Evolutionary conservation across 495 filamentous ascomycete genomes (phyloP), one percentile per base, ranked within the genome.

Genomic region (Penicillium cataractarum): DNA sequence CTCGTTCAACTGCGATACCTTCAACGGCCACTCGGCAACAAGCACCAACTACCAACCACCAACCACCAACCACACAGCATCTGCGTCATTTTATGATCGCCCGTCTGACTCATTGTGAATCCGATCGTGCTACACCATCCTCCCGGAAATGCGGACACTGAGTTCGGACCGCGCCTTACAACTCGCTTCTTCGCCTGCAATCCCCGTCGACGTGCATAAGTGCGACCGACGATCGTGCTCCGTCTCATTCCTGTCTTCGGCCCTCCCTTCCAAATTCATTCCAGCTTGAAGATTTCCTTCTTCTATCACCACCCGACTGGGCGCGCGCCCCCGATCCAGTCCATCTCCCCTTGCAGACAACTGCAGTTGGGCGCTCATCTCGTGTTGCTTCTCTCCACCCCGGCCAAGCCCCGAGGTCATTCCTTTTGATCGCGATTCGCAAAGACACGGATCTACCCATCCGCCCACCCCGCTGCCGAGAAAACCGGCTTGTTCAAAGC

Each of bases 121-220:
- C 44, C 39, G 22, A 37, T 58, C 46, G 24, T 40, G 46, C 44
- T 39, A 44, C 31, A 56, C 44, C 21, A 31, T 42, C 3, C 55
- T 50, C 37, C 35, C 60, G 62, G 65, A 61, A 68, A 65, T 74
- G 60, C 65, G 66, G 66, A 67, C 32, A 52, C 62, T 60, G 63
- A 66, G 59, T 61, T 63, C 57, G 42, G 60, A 65, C 58, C 62
- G 59, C 55, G 58, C 55, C 62, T 75, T 61, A 55, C 61, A 62
- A 27, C 58, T 46, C 51, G 44, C 44, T 21, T 57, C 50, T 58
- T 55, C 55, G 35, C 51, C 61, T 54, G 57, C 57, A 53, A 56
- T 53, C 74, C 66, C 72, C 74, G 58, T 74, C 71, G 67, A 61
- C 71, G 58, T 75, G 75, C 75, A 79, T 76, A 73, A 76, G 76